Evolutionary conservation across 2,329 filamentous ascomycete genomes (phyloP), one percentile per base, ranked within the genome.

Genomic region (Scedosporium boydii): DNA sequence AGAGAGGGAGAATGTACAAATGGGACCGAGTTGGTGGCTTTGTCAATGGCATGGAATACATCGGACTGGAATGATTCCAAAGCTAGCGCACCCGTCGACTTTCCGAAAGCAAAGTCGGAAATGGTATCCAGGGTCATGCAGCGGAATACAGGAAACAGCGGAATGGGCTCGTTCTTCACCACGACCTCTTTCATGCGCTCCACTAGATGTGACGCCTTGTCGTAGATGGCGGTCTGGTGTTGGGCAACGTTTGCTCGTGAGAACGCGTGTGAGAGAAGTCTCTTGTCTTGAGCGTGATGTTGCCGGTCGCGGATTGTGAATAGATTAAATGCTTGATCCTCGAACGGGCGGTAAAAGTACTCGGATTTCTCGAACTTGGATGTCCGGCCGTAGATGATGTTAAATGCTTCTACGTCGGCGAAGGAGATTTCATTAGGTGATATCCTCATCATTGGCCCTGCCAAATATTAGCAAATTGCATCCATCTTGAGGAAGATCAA

Each of bases 371-470:
- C 26, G 55, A 60, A 64, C 1, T 60, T 60, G 12, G 59, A 59
- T 2, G 12, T 62, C 23, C 62, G 63, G 5, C 60, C 41, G 61
- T 64, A 64, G 7, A 64, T 48, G 0, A 18, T 14, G 2, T 48
- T 62, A 18, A 59, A 62, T 6, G 51, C 51, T 12, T 26, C 51
- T 16, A 26, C 51, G 9, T 26, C 51, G 5, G 21, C 57, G 57
- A 64, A 14, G 1, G 63, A 64, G 3, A 64, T 57, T 18, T 64
- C 63, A 18, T 62, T 62, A 5, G 63, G 63, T 7, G 63, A 64
- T 21, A 56, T 56, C 21, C 51, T 18, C 21, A 56, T 21, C 21
- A 56, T 27, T 7, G 63, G 63, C n/a, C 63, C 63, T 64, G 7
- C 14, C 29, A 23, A 56, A 51, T 55, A 23, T 55, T 14, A 60